Percentiles rank a stretch among this genome's conserved stretches.
phyloP scores from a whole-genome alignment of 192 early-diverging fungal genomes.

The Phlyctochytrium arcticum region DNA sequence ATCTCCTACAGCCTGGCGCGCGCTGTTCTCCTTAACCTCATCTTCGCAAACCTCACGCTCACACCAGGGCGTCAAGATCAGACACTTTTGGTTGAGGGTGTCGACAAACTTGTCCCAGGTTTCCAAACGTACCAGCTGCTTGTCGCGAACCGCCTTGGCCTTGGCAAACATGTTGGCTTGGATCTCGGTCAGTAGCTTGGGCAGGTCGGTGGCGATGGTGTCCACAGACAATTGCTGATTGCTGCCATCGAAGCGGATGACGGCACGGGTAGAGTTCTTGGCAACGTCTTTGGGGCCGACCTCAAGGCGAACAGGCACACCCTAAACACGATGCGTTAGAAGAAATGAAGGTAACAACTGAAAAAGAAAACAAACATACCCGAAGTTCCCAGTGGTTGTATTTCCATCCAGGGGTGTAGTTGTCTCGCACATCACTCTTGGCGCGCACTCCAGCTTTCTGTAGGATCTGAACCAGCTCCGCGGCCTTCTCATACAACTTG shows the following conservation, averaged over 20 bases:
- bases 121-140: conserved; percentile 69
- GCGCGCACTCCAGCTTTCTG: conserved; percentile 71
- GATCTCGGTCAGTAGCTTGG: conserved; percentile 66
- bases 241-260: conserved; percentile 77
- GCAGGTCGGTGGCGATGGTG: conserved; percentile 55
- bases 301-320: conserved; percentile 95
- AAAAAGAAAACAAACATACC: conserved; percentile 27
- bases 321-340: no score
- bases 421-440: conserved; percentile 74
- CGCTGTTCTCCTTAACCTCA: conserved; percentile 89
- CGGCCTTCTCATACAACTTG: conserved; percentile 61
- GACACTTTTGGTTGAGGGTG: conserved; percentile 79
- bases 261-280: conserved; percentile 70
- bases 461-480: conserved; percentile 64
- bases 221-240: conserved; percentile 59
- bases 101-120: conserved; percentile 95
- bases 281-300: conserved; percentile 93
- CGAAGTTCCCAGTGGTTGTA: conserved; percentile 98
- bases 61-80: conserved; percentile 94
- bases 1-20: conserved; percentile 43
- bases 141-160: conserved; percentile 75
- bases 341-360: neutral
- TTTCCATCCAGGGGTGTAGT: conserved; percentile 93
- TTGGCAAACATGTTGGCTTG: conserved; percentile 87
- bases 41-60: conserved; percentile 89